phyloP scores from a whole-genome alignment of 129 eudicot genomes.

The Flaveria linearis region DNA sequence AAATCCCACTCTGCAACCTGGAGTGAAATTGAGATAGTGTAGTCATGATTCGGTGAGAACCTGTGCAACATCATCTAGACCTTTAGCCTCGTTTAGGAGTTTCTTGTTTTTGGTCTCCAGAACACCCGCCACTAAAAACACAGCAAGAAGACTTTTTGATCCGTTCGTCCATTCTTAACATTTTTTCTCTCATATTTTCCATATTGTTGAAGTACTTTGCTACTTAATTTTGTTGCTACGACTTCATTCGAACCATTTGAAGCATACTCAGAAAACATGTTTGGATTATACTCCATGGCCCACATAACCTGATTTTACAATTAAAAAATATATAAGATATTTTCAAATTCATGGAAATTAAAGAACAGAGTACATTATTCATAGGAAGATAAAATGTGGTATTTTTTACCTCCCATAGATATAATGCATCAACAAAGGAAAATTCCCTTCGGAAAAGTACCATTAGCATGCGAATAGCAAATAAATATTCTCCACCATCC shows the following conservation, averaged over 20 bases:
- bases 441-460: slow-evolving; percentile 93
- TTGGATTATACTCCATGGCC: slow-evolving; percentile 99
- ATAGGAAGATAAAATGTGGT: not conserved
- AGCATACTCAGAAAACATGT: slow-evolving; percentile 59
- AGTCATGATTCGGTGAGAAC: slow-evolving; percentile 28
- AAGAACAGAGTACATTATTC: not conserved
- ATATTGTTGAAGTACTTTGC: slow-evolving; percentile 66
- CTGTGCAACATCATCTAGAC: slow-evolving; percentile 91
- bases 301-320: slow-evolving; percentile 81
- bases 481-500: slow-evolving; percentile 95
- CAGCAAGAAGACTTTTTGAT: slow-evolving; percentile 82
- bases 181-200: slow-evolving; percentile 89
- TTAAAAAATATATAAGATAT: not conserved
- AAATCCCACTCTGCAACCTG: not conserved
- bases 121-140: slow-evolving; percentile 89
- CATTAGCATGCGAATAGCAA: slow-evolving; percentile 98
- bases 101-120: slow-evolving; percentile 86
- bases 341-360: slow-evolving; percentile 10
- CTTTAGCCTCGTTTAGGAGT: slow-evolving; percentile 80
- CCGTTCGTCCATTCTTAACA: slow-evolving; percentile 65
- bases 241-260: slow-evolving; percentile 35
- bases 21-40: not conserved
- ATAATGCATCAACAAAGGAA: slow-evolving; percentile 80
- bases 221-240: slow-evolving; percentile 44
- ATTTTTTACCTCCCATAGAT: slow-evolving; percentile 88